A percentile compares a stretch with the other conserved stretches of the same genome.
Conservation (phyloP, 1,139 yeast genomes). For the Kurtzmaniella quercitrusa region DNA sequence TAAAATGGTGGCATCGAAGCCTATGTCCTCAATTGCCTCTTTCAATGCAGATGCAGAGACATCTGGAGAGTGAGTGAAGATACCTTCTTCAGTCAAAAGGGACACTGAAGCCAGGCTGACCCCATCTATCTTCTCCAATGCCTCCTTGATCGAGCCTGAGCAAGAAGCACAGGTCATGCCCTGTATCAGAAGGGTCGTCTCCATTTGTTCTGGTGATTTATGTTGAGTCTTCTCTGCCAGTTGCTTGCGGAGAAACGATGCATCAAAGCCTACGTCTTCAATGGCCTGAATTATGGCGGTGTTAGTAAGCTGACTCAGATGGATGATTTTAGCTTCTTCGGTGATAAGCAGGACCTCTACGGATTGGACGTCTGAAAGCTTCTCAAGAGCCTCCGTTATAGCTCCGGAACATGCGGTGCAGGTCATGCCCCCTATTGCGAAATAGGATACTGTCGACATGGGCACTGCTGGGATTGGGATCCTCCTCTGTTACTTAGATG, state of each 20-base stretch:
- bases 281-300: conserved; percentile 12
- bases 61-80: conserved; percentile 40
- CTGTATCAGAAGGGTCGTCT: conserved; percentile 30
- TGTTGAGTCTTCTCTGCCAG: conserved; percentile 2
- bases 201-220: conserved; percentile 4
- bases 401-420: conserved; percentile 36
- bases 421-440: conserved; percentile 32
- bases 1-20: conserved; percentile 29
- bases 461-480: neutral
- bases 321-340: conserved; percentile 30
- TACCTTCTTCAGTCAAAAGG: conserved; percentile 69
- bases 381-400: conserved; percentile 22
- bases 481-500: neutral
- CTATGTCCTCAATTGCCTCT: conserved; percentile 28
- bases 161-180: conserved; percentile 95
- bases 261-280: conserved; percentile 42
- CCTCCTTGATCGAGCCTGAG: conserved; percentile 56
- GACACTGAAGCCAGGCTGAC: conserved; percentile 57
- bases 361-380: conserved; percentile 19
- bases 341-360: conserved; percentile 34
- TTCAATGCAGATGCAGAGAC: conserved; percentile 33
- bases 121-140: conserved; percentile 46
- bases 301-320: conserved; percentile 10
- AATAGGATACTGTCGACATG: conserved; percentile 4
- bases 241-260: conserved; percentile 11